Evolutionary conservation across 202 grass and related monocot species (phyloP).

Genomic region (Bolboschoenoplectus hybrid): DNA sequence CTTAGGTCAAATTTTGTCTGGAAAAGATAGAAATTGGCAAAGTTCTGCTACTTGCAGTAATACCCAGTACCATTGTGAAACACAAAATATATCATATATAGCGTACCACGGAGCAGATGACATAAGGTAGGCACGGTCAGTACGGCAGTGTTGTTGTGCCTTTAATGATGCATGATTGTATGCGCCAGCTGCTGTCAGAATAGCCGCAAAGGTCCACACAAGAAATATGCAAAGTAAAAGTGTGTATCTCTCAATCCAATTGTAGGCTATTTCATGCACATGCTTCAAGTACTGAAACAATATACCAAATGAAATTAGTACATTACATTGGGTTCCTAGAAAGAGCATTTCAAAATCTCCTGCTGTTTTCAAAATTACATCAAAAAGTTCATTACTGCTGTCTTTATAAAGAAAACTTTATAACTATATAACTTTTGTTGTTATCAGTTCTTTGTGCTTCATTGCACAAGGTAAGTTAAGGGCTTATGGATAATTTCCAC

Average conservation of each 20-base stretch:
- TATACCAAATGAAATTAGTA: slow-evolving; percentile 7
- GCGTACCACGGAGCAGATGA: slow-evolving; percentile 92
- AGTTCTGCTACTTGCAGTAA: background rate
- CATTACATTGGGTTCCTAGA: background rate
- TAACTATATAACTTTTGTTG: background rate
- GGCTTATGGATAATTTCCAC: background rate
- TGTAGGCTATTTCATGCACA: slow-evolving; percentile 47
- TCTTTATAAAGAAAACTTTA: background rate
- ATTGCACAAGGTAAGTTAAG: background rate
- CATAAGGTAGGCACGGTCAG: slow-evolving; percentile 73
- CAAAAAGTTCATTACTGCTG: background rate
- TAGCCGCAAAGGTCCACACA: slow-evolving; percentile 91
- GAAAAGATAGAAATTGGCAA: background rate
- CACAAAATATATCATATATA: background rate
- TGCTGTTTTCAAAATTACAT: background rate
- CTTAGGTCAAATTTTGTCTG: background rate
- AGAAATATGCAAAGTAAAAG: slow-evolving; percentile 79
- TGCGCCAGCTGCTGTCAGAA: slow-evolving; percentile 92
- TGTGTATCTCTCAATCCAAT: slow-evolving; percentile 81
- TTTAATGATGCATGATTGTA: slow-evolving; percentile 79
- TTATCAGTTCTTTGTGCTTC: background rate
- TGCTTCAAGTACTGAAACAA: slow-evolving; percentile 56
- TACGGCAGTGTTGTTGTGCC: slow-evolving; percentile 84
- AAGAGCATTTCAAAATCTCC: background rate
- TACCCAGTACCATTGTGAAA: slow-evolving; percentile 22